Conservation (phyloP, 192 early-diverging fungal species). For the Coemansia interrupta region DNA sequence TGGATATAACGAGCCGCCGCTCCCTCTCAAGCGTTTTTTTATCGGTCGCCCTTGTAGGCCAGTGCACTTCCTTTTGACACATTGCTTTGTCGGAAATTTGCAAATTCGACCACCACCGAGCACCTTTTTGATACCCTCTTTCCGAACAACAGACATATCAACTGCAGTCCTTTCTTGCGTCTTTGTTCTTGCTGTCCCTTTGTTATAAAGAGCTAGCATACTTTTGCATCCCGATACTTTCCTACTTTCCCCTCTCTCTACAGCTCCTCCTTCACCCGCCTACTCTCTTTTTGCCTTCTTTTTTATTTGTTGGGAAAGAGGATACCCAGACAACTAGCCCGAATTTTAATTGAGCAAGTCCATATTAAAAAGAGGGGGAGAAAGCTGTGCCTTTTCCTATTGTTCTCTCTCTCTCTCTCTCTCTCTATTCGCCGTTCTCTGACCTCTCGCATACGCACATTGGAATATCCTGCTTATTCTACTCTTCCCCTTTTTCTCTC, state of each 20-base stretch:
- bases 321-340: background rate
- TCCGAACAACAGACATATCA: too few species aligned
- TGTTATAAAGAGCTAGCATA: constrained; percentile 2
- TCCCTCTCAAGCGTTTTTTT: too few species aligned
- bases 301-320: background rate
- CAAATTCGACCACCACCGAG: too few species aligned
- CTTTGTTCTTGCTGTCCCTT: constrained; percentile 1
- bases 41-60: too few species aligned
- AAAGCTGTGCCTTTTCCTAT: background rate
- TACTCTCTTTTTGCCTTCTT: background rate
- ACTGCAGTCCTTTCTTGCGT: background rate
- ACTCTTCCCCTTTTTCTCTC: too few species aligned
- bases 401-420: background rate
- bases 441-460: background rate
- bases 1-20: background rate
- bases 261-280: background rate
- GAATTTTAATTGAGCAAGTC: background rate
- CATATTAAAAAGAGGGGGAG: background rate
- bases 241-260: background rate
- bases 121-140: too few species aligned
- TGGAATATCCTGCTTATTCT: too few species aligned
- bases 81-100: too few species aligned
- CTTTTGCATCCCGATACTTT: constrained; percentile 7
- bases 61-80: too few species aligned
- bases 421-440: background rate